These are phyloP conservation scores for Fusarium bactridioides DNA, from an alignment of 2,329 filamentous ascomycete genomes.

Conservation along the genomic window DNA sequence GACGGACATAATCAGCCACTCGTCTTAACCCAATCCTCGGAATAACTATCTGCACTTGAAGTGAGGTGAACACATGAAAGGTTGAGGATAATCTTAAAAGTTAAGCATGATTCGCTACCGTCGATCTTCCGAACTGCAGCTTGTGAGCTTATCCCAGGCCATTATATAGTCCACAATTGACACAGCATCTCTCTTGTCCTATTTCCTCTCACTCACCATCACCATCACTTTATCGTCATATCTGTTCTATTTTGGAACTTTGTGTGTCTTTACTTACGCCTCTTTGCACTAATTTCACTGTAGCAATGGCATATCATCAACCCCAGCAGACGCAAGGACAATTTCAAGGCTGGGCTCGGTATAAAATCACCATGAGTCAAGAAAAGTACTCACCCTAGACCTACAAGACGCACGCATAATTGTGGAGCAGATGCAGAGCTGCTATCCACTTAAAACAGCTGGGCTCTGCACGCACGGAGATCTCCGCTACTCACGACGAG, in stretches of 20 bases:
- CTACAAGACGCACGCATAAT: not conserved
- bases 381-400: not conserved
- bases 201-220: too few relatives aligned
- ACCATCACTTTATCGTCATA: not conserved
- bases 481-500: not conserved
- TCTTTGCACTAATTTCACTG: not conserved
- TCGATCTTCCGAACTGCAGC: not conserved
- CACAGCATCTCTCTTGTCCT: too few relatives aligned
- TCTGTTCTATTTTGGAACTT: too few relatives aligned
- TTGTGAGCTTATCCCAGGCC: too few relatives aligned
- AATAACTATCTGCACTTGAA: not conserved
- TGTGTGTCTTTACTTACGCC: not conserved
- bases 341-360: not conserved
- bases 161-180: not conserved
- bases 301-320: not conserved
- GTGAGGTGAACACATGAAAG: rapidly evolving
- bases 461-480: not conserved
- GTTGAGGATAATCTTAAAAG: rapidly evolving
- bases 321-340: not conserved
- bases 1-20: not conserved
- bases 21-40: rapidly evolving
- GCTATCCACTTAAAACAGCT: not conserved
- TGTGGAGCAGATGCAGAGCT: not conserved
- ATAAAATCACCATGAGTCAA: not conserved
- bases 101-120: not conserved